A percentile compares a stretch with the other conserved stretches of the same genome.
Evolutionary conservation across 2,329 filamentous ascomycete genomes (phyloP).

Genomic region (Talaromyces sp.): DNA sequence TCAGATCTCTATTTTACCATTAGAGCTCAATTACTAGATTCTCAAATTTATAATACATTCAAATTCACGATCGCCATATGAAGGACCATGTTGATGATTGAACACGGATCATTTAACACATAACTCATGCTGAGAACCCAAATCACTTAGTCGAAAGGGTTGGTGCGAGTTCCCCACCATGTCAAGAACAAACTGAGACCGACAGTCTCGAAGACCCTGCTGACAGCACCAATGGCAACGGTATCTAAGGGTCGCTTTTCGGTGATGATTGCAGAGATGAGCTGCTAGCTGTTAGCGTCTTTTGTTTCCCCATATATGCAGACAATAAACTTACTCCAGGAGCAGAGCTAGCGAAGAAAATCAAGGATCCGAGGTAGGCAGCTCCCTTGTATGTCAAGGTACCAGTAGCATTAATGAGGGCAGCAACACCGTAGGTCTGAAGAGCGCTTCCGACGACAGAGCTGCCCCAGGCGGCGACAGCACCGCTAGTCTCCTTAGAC

Average conservation of each 20-base stretch:
- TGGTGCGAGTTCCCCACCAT: slow-evolving; percentile 96
- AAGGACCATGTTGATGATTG: background rate
- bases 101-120: slow-evolving; percentile 9
- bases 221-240: slow-evolving; percentile 76
- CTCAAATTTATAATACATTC: slow-evolving; percentile 11
- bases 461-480: slow-evolving; percentile 84
- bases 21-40: slow-evolving; percentile 4
- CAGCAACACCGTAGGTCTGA: slow-evolving; percentile 84
- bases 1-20: no score
- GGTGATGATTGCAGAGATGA: slow-evolving; percentile 78
- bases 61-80: background rate
- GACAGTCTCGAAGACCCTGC: slow-evolving; percentile 87
- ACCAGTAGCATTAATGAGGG: slow-evolving; percentile 89
- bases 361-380: slow-evolving; percentile 82
- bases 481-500: slow-evolving; percentile 85
- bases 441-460: slow-evolving; percentile 83
- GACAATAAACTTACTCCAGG: slow-evolving; percentile 66
- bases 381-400: slow-evolving; percentile 96
- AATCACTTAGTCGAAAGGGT: slow-evolving; percentile 72
- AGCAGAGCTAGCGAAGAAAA: slow-evolving; percentile 88
- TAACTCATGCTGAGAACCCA: background rate
- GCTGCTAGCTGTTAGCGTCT: slow-evolving; percentile 51
- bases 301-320: background rate
- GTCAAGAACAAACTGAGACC: slow-evolving; percentile 88
- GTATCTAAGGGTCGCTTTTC: slow-evolving; percentile 92